Evolutionary conservation across 2,329 filamentous ascomycete species (phyloP), one percentile per base, ranked within the genome.

Genomic region (Fusarium odoratissimum): DNA sequence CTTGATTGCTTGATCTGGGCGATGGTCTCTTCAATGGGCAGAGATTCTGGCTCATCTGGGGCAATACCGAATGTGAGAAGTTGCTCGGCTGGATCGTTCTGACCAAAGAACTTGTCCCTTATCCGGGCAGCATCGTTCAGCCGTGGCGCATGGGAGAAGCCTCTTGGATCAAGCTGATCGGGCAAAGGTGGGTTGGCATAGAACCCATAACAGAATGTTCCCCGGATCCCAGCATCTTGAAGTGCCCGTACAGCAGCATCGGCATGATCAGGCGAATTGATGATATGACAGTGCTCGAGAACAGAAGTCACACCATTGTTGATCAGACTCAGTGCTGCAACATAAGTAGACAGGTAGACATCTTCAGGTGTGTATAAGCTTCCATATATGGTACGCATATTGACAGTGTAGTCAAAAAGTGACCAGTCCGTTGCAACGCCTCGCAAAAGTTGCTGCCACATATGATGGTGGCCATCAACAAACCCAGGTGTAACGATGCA

Each of bases 371-470:
- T 37, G 13, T 48, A 59, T 7, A 48, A 30, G 19, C 41, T 48
- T 17, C 56, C 56, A n/a, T 40, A 59, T 21, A 59, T 38, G 19
- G 31, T 38, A 10, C 56, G 41, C 23, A 59, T 49, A 19, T 59
- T 49, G 5, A 59, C 31, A 23, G 25, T 37, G 33, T 59, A 59
- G 33, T 59, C 42, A 13, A 49, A 48, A 13, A 59, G 42, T 6
- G 42, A 35, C 41, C 42, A 59, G 42, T 59, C 42, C 8, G 23
- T 49, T 30, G 31, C 41, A 5, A 59, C 21, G n/a, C 31, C 42
- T 2, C 42, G 31, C 13, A 59, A 16, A 1, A 48, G 41, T 6
- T 48, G 41, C 25, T 59, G 56, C 56, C 33, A 59, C 31, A 40
- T 49, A 35, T 59, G 56, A 25, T 49, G 56, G 31, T 59, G 56